Conservation (phyloP, 306 rosid species). For the Ormosia emarginata region DNA sequence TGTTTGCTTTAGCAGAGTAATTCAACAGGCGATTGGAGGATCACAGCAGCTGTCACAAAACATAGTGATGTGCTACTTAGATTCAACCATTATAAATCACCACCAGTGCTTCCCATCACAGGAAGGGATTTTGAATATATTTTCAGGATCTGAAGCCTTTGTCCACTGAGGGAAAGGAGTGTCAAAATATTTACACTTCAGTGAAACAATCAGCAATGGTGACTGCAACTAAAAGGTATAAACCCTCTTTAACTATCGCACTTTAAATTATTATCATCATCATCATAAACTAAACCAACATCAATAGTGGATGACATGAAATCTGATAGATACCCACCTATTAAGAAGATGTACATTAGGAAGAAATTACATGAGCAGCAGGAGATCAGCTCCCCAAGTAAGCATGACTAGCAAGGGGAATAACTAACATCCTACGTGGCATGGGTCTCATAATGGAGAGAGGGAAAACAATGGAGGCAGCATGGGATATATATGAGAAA, state of each 20-base stretch:
- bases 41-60: background rate
- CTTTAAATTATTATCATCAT: background rate
- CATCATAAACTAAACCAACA: background rate
- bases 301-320: background rate
- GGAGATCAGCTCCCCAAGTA: too few relatives aligned
- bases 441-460: too few relatives aligned
- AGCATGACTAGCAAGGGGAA: too few relatives aligned
- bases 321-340: background rate
- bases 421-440: too few relatives aligned
- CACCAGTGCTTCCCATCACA: background rate
- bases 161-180: background rate
- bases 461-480: too few relatives aligned
- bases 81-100: background rate
- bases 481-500: too few relatives aligned
- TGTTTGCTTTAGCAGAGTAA: background rate
- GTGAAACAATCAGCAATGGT: background rate
- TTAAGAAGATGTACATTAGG: too few relatives aligned
- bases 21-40: conserved; percentile 4
- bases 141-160: background rate
- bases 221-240: background rate
- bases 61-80: background rate
- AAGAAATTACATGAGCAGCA: too few relatives aligned
- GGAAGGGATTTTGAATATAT: background rate
- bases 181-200: background rate
- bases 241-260: background rate